Conservation (phyloP, 1,284 basidiomycete species). For the Naganishia cerealis region DNA sequence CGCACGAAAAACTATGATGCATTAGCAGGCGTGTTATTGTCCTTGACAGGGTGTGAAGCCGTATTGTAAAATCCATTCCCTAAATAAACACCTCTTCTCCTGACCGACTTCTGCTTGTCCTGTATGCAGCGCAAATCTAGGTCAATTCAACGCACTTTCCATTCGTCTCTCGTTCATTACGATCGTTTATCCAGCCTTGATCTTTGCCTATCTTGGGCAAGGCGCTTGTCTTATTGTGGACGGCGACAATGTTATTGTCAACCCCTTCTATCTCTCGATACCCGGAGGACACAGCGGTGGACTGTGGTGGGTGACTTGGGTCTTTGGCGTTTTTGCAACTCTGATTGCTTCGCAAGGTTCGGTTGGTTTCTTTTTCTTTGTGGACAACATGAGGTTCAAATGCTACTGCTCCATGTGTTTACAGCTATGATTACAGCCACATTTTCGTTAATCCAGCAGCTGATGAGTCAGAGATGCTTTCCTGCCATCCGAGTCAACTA, state of each 20-base stretch:
- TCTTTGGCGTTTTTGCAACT: conserved; percentile 65
- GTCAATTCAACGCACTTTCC: conserved; percentile 62
- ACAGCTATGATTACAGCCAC: conserved; percentile 70
- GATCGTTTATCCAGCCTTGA: conserved; percentile 64
- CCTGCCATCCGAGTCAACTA: conserved; percentile 62
- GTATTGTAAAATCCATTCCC: conserved; percentile 63
- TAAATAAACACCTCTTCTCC: background rate
- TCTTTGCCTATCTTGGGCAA: conserved; percentile 61
- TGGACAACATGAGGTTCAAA: background rate
- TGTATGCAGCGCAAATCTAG: conserved; percentile 56
- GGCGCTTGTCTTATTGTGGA: conserved; percentile 63
- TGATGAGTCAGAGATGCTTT: conserved; percentile 63
- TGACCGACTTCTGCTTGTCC: background rate
- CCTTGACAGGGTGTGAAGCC: conserved; percentile 68
- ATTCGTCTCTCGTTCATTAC: conserved; percentile 59
- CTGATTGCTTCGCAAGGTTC: conserved; percentile 48
- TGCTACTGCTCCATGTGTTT: conserved; percentile 56
- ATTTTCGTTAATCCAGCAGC: conserved; percentile 66
- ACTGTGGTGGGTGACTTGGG: conserved; percentile 65
- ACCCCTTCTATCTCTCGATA: conserved; percentile 66
- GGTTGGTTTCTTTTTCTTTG: background rate
- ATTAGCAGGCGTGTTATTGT: conserved; percentile 65
- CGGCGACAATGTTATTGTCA: conserved; percentile 58
- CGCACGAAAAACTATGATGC: conserved; percentile 64
- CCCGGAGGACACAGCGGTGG: conserved; percentile 61